These are phyloP conservation scores for Cyphellophora europaea DNA, from an alignment of 2,329 filamentous ascomycete genomes.

Conservation along the genomic window DNA sequence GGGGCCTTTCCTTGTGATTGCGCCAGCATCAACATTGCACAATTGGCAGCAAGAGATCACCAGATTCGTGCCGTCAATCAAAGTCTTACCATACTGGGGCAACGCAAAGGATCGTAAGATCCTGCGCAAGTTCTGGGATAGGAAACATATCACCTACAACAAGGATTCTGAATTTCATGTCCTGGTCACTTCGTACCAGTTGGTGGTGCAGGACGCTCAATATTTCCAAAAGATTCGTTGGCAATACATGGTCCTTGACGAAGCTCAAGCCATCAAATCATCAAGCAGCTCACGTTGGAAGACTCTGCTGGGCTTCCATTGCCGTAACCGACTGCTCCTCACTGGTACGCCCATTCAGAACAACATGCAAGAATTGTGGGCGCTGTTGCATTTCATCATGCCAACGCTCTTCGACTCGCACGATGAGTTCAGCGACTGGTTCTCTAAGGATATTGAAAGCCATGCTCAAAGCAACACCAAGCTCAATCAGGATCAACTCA, in stretches of 20 bases:
- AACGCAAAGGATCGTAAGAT: constrained; percentile 90
- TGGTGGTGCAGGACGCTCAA: constrained; percentile 89
- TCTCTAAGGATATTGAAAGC: constrained; percentile 68
- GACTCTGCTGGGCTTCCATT: constrained; percentile 85
- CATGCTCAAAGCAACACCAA: constrained; percentile 99
- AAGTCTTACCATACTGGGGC: constrained; percentile 96
- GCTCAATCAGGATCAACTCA: constrained; percentile 94
- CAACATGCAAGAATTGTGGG: constrained; percentile 99
- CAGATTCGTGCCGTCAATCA: constrained; percentile 87
- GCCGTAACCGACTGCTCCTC: constrained; percentile 83
- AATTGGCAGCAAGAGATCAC: constrained; percentile 99
- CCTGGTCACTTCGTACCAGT: constrained; percentile 90
- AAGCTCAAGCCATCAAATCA: constrained; percentile 98
- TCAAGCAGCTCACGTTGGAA: constrained; percentile 96
- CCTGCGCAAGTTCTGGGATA: constrained; percentile 96
- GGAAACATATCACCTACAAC: constrained; percentile 92
- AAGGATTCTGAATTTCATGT: constrained; percentile 93
- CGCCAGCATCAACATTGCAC: constrained; percentile 90
- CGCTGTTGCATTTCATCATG: constrained; percentile 98
- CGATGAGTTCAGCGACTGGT: constrained; percentile 45
- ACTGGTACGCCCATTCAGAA: constrained; percentile 98
- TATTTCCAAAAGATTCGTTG: constrained; percentile 99
- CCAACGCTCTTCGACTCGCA: constrained; percentile 78
- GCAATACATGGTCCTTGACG: constrained; percentile 99
- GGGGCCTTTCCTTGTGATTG: constrained; percentile 95